Percentiles rank a stretch among this genome's conserved stretches.
These are phyloP conservation scores for Cercospora sp. DNA, from an alignment of 2,329 filamentous ascomycete species.

Conservation along the genomic window DNA sequence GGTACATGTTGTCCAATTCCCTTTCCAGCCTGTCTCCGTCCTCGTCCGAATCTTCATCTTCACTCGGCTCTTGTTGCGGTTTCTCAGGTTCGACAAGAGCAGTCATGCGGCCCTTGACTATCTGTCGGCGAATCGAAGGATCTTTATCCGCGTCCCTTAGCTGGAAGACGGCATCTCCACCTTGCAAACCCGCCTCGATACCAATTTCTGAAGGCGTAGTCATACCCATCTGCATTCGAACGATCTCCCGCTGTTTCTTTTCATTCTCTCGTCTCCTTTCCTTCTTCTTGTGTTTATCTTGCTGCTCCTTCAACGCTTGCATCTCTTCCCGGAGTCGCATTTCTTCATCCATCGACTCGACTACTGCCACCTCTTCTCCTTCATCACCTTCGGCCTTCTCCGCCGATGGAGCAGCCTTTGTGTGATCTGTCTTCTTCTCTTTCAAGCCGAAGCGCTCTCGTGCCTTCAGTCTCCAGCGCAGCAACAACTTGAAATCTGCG, in stretches of 20 bases:
- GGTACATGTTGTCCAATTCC: conserved; percentile 85
- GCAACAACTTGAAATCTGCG: conserved; percentile 87
- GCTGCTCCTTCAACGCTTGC: conserved; percentile 76
- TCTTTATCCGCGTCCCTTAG: conserved; percentile 79
- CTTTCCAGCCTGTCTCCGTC: conserved; percentile 80
- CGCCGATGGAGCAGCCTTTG: conserved; percentile 39
- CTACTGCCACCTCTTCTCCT: conserved; percentile 68
- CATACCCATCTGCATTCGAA: conserved; percentile 98
- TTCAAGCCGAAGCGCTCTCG: conserved; percentile 87
- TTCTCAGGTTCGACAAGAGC: conserved; percentile 58
- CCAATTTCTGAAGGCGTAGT: conserved; percentile 93
- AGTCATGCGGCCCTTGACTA: conserved; percentile 74
- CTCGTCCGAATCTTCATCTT: conserved; percentile 68
- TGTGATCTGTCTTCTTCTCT: conserved; percentile 60
- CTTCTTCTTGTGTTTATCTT: conserved; percentile 73
- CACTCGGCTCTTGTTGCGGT: conserved; percentile 46
- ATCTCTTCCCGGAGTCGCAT: conserved; percentile 85
- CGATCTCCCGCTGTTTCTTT: conserved; percentile 86
- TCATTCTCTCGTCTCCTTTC: conserved; percentile 88
- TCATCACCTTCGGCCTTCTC: conserved; percentile 42
- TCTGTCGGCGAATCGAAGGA: conserved; percentile 65
- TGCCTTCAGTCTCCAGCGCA: conserved; percentile 86
- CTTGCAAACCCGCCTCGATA: conserved; percentile 66
- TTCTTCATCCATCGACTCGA: conserved; percentile 93
- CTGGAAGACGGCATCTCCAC: conserved; percentile 74